Evolutionary conservation across 306 rosid species (phyloP), one percentile per base, ranked within the genome.

Genomic region (Quercus gilva): DNA sequence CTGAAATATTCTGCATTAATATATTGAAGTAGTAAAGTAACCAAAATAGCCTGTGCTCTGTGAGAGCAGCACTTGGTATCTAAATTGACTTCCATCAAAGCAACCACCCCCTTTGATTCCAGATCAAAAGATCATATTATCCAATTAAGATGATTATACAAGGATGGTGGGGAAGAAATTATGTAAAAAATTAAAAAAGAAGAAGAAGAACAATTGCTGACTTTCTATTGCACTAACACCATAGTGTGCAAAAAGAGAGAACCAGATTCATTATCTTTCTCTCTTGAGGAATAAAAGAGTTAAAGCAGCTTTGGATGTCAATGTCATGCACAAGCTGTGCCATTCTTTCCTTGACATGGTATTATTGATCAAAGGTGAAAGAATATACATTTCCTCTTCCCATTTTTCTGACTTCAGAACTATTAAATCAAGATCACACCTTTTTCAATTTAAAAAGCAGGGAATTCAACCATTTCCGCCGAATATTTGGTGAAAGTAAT

Each of bases 221-320:
- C 79, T 80, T 87, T 83, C 45, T 67, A 73, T 82, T 49, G 19
- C 55, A 59, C 74, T 56, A 53, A 31, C 76, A 72, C 12, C 45
- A 78, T 76, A 78, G 56, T 74, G 45, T 43, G 70, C 43, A 78
- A 81, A 85, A 77, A 60, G 80, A 79, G 69, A 70, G 89, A 88
- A 88, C 79, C 73, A 64, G 84, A 80, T 88, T 81, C 89, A 67
- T 43, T 63, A 13, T 51, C 85, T 84, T 84, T 75, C 76, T 49
- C 17, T 49, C 53, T 81, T 81, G 49, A 60, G 65, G 65, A 21
- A 49, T 49, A 12, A 49, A 69, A 69, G 80, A 81, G 81, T 85
- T 76, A 81, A 75, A 78, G 83, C 80, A 77, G 74, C 65, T 59
- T 59, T 59, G 31, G 64, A 58, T 58, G 28, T 58, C 45, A 41